Base-by-base conservation (phyloP, 202 grass and related monocot genomes). In the Panicum virgatum region DNA sequence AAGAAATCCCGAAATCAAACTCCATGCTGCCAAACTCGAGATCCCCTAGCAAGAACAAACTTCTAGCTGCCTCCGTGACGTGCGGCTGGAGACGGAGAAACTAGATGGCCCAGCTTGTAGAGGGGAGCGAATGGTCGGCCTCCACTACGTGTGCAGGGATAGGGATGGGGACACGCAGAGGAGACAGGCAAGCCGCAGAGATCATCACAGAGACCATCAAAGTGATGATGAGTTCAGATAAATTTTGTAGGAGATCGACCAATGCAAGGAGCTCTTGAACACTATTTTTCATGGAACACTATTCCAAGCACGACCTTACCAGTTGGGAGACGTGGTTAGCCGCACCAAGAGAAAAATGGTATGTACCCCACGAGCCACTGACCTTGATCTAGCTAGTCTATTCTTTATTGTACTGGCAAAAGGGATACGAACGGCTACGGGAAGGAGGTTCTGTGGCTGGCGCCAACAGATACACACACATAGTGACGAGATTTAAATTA, bases 371-470 rank as follows among this genome's bases (percentile, higher is more conserved):
- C 61, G 19, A 73, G 69, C 11, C 69, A 86, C 65, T 75, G 77
- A 75, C 77, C 44, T 34, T 34, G 32, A 34, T 12, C 44, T 15
- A 12, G 77, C 32, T 22, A 19, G 14, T 42, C 9, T 43, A 64
- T 66, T 25, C 19, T 80, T 73, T 79, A 72, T 65, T 46, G 20
- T 47, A 46, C 25, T 7, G 38, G 44, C 76, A n/a, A 86, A 59
- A 66, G 26, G 37, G 84, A 59, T 66, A 58, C 47, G 10, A 26
- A 74, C 76, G 66, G 48, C 69, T 58, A 63, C 20, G 47, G 26
- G 56, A 68, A 20, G 8, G 9, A 53, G 43, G 53, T 54, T 15
- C 57, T 66, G 74, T 26, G 19, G 34, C 6, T 76, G 81, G 81
- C 62, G 37, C 72, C 61, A 80, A 74, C 69, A 75, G 48, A 44